Base-by-base conservation (phyloP, 148 eudicot genomes). In the Arctostaphylos glauca region DNA sequence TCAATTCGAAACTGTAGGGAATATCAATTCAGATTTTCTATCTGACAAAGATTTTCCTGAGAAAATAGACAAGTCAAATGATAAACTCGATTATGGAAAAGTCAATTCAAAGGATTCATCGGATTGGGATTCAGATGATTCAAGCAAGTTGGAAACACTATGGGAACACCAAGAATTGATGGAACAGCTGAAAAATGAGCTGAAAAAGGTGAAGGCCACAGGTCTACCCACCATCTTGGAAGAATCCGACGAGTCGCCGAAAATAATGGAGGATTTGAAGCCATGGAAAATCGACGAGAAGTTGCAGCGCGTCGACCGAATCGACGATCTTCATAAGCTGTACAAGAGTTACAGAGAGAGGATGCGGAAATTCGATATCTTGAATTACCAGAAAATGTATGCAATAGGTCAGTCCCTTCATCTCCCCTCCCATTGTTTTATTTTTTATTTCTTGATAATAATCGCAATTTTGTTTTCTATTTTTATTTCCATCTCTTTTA, bases 361-460 rank as follows among this genome's bases (percentile, higher is more conserved):
- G 82, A 97, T 97, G 99, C 85, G 98, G 66, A 97, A 97, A 87
- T 86, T 97, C 48, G 99, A 97, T 76, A 93, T 97, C 86, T 89
- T 97, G 87, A 97, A 91, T 86, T 97, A 89, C 92, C 99, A 97
- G 88, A 97, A 97, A 89, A 96, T 93, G 98, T 96, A 96, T 90
- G 92, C 99, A 76, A 93, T 97, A 85, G 98, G 99, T 94, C 86
- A 86, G 94, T 86, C 49, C 10, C 71, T 50, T 41, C 47, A 19
- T 5, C 6, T 9, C n/a, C 52, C 59, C 50, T 80, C 23, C 19
- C 41, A 31, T 31, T 23, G 6, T 15, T 81, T 53, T 19, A 31
- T 21, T 81, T 52, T 70, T 5, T 64, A 71, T 83, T 52, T 74
- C 49, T 74, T 75, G 53, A n/a, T 38, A 41, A 47, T n/a, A 12